phyloP scores from a whole-genome alignment of 2,329 filamentous ascomycete genomes.

The Byssothecium circinans region DNA sequence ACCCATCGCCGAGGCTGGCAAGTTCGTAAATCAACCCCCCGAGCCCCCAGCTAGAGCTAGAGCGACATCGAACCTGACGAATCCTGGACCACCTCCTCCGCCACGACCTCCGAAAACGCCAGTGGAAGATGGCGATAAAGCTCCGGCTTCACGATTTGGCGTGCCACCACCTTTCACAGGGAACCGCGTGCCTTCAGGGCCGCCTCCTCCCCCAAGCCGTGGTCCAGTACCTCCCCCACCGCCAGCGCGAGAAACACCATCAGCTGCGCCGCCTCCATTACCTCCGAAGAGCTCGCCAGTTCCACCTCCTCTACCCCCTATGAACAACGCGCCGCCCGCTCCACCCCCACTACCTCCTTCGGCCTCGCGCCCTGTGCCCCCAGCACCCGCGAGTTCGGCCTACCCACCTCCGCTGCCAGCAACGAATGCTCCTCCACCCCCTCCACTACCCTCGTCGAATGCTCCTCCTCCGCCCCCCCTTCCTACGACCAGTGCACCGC shows the following conservation, averaged over 20 bases:
- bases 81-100: conserved; percentile 67
- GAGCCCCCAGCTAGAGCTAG: conserved; percentile 51
- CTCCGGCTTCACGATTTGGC: conserved; percentile 63
- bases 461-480: conserved; percentile 36
- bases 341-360: conserved; percentile 36
- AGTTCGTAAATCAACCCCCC: conserved; percentile 64
- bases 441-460: conserved; percentile 26
- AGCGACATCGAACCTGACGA: conserved; percentile 53
- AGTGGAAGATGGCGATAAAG: conserved; percentile 64
- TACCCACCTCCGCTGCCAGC: conserved; percentile 24
- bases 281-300: conserved; percentile 46
- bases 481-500: conserved; percentile 35
- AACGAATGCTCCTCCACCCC: conserved; percentile 27
- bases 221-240: conserved; percentile 64
- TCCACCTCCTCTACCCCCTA: conserved; percentile 62
- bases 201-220: conserved; percentile 75
- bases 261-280: conserved; percentile 43
- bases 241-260: conserved; percentile 46
- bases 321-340: conserved; percentile 30
- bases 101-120: conserved; percentile 56
- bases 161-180: conserved; percentile 81
- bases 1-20: conserved; percentile 85
- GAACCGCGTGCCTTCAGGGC: conserved; percentile 60
- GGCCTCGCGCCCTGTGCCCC: conserved; percentile 29
- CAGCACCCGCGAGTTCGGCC: conserved; percentile 27